phyloP scores from a whole-genome alignment of 108 stramenopile species.

The Cyclotella atomus region DNA sequence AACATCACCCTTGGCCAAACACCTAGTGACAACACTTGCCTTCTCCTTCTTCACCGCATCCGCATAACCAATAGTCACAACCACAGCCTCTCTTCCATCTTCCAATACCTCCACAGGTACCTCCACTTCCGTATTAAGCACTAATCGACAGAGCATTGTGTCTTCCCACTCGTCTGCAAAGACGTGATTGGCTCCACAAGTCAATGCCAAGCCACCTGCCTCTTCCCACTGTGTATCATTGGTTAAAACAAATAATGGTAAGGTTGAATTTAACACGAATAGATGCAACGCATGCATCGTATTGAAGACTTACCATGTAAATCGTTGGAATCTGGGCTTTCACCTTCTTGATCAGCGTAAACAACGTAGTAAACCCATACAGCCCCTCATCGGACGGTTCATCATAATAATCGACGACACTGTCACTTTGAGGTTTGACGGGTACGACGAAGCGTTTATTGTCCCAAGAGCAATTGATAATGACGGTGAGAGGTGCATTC shows the following conservation, averaged over 20 bases:
- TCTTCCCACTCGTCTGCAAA: conserved; percentile 23
- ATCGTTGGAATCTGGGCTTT: conserved; percentile 29
- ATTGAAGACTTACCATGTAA: too few relatives aligned
- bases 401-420: conserved; percentile 32
- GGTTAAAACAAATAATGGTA: too few relatives aligned
- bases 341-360: conserved; percentile 13
- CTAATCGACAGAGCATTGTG: conserved; percentile 33
- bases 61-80: conserved; percentile 29
- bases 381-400: conserved; percentile 18
- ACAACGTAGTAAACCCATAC: conserved; percentile 30
- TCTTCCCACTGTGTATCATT: too few relatives aligned
- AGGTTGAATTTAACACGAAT: too few relatives aligned
- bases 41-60: conserved; percentile 14
- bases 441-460: conserved; percentile 30
- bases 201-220: conserved; percentile 22
- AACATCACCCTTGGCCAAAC: conserved; percentile 35
- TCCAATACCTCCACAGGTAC: conserved; percentile 13
- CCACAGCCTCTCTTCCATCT: conserved; percentile 34
- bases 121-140: background rate
- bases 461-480: conserved; percentile 30
- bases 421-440: background rate
- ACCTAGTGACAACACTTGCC: conserved; percentile 27
- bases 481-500: conserved; percentile 22
- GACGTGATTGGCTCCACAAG: conserved; percentile 24
- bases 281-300: too few relatives aligned